Percentiles rank a stretch among this genome's conserved stretches.
These are phyloP conservation scores for Voacanga thouarsii DNA, from an alignment of 257 asterid genomes.

Conservation along the genomic window DNA sequence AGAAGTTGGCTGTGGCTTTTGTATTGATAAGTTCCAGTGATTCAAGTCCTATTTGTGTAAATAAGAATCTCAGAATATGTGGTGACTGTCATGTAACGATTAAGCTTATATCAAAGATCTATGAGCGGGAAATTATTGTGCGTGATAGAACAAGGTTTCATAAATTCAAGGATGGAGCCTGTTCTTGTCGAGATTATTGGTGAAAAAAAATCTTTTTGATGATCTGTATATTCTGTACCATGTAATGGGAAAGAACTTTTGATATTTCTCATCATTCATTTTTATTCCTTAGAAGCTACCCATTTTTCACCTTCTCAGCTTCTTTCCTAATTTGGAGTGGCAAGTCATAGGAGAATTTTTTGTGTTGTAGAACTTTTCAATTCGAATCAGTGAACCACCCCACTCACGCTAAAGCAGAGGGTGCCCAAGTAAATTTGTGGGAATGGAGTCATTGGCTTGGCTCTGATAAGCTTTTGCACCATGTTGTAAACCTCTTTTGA, in stretches of 20 bases:
- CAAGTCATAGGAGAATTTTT: too few species aligned
- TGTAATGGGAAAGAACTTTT: too few species aligned
- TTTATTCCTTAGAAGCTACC: background rate
- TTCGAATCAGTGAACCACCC: too few species aligned
- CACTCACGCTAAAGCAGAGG: too few species aligned
- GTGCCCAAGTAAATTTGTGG: too few species aligned
- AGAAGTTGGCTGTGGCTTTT: conserved; percentile 87
- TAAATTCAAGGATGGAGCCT: conserved; percentile 64
- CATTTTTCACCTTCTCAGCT: too few species aligned
- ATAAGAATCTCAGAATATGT: conserved; percentile 90
- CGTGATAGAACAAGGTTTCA: conserved; percentile 92
- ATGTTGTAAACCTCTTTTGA: too few species aligned
- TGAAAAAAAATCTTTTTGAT: conserved; percentile 20
- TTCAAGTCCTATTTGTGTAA: conserved; percentile 49
- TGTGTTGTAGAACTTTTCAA: too few species aligned
- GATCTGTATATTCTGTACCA: too few species aligned
- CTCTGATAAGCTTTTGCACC: too few species aligned
- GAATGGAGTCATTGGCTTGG: too few species aligned
- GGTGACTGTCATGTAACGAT: conserved; percentile 90
- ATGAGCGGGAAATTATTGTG: conserved; percentile 64
- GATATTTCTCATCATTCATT: background rate
- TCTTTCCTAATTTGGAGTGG: too few species aligned
- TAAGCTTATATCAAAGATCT: conserved; percentile 69
- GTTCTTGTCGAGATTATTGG: conserved; percentile 87
- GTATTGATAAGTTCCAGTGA: conserved; percentile 60